Evolutionary conservation across 1,284 basidiomycete species (phyloP), one percentile per base, ranked within the genome.

Genomic region (Vanrija humicola): DNA sequence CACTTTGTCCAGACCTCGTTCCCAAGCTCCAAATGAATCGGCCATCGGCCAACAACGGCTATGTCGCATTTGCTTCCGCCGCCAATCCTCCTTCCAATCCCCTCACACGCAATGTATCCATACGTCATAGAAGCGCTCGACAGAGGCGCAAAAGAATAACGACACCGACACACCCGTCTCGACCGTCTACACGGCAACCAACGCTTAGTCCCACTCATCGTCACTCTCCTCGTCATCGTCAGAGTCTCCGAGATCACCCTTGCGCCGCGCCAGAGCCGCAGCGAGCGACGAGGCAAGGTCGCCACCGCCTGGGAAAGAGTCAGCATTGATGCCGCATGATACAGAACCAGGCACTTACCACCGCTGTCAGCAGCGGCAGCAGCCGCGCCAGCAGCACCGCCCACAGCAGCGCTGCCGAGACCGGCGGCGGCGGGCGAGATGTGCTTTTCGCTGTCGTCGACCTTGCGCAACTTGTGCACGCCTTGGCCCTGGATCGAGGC

Each of bases 201-300:
- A 5, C 34, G 12, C 28, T 50, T 66, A 78, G 75, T 90, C 89
- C 89, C 89, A 92, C 55, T 90, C 89, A 52, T 89, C 89, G 43
- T 90, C 89, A 38, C 89, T 89, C 6, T 89, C 89, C 12, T 93
- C 91, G 42, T 96, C 91, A 3, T 92, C 90, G 64, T 93, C 90
- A 63, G 77, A 89, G 63, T 92, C 90, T 5, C 89, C 92, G 72
- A 97, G 81, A 68, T 91, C 88, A 74, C 89, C 91, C 75, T 92
- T 97, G 65, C 93, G 80, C 69, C 88, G 84, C 52, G 80, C 81
- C 54, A 88, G 74, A 6, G 86, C 86, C 14, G 82, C 82, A 6
- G 86, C 86, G 45, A 88, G 73, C 34, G 84, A 85, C 44, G 81
- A 81, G 0, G 86, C 86, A 40, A 88, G 69, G 68, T 86, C 83